Conservation (phyloP, 2,329 filamentous ascomycete genomes). For the Calonectria leucothoes region DNA sequence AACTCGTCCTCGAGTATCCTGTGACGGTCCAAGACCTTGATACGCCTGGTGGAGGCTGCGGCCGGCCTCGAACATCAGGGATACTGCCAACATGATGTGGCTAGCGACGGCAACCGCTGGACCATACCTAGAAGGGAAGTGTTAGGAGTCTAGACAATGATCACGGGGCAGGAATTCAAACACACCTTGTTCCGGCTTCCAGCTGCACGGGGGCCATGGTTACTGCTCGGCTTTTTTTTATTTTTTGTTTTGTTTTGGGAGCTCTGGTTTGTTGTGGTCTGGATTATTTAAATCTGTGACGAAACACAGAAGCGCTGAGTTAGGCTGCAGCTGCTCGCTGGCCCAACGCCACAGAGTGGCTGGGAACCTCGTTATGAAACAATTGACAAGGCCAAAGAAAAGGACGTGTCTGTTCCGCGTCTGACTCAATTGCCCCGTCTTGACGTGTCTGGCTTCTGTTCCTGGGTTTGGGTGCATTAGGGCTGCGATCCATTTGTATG, state of each 20-base stretch:
- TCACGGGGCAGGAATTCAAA: not conserved
- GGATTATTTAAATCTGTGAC: conserved; percentile 4
- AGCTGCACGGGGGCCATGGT: conserved; percentile 41
- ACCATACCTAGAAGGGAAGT: conserved; percentile 22
- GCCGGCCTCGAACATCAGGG: conserved; percentile 33
- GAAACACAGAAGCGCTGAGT: not conserved
- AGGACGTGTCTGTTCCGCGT: not conserved
- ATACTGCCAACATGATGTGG: conserved; percentile 32
- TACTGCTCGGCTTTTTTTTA: not conserved
- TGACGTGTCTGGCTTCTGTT: not conserved
- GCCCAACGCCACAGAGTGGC: conserved; percentile 26
- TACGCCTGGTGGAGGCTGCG: conserved; percentile 40
- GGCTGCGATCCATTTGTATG: not conserved
- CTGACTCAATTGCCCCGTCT: not conserved
- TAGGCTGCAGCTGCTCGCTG: not conserved
- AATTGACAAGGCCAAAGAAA: not conserved
- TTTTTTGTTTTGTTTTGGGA: not conserved
- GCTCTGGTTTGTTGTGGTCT: not conserved
- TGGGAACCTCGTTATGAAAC: conserved; percentile 2
- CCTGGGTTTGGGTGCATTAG: not conserved
- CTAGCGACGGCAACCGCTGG: conserved; percentile 30
- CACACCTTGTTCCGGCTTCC: conserved; percentile 36
- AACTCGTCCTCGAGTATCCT: conserved; percentile 49
- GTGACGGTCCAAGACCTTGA: conserved; percentile 46
- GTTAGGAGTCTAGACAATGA: not conserved